These are phyloP conservation scores for Epichloe brachyelytri DNA, from an alignment of 2,329 filamentous ascomycete genomes.

Conservation along the genomic window DNA sequence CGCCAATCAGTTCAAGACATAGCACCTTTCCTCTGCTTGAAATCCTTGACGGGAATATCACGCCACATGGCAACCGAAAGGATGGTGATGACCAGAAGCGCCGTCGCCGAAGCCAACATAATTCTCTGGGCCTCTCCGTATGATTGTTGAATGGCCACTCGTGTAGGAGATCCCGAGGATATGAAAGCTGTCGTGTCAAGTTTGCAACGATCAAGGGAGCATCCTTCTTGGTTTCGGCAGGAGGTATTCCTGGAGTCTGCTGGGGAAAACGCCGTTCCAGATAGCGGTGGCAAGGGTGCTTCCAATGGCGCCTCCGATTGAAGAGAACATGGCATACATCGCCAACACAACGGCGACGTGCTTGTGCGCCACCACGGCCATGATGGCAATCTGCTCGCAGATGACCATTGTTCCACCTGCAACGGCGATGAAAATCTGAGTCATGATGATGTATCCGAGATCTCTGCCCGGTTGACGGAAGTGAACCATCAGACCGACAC, in stretches of 20 bases:
- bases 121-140: background rate
- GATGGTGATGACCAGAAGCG: too few relatives aligned
- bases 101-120: background rate
- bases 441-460: conserved; percentile 36
- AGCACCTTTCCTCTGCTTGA: too few relatives aligned
- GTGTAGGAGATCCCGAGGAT: too few relatives aligned
- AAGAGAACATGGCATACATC: conserved; percentile 30
- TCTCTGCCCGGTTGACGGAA: conserved; percentile 25
- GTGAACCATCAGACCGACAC: conserved; percentile 28
- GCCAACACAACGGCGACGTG: conserved; percentile 38
- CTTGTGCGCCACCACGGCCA: conserved; percentile 40
- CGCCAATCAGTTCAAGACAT: too few relatives aligned
- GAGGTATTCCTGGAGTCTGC: background rate
- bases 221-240: too few relatives aligned
- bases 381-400: conserved; percentile 43
- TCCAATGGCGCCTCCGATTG: conserved; percentile 32
- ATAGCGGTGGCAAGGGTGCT: conserved; percentile 28
- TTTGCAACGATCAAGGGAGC: too few relatives aligned
- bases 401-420: conserved; percentile 41
- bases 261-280: conserved; percentile 28
- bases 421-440: conserved; percentile 40
- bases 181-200: too few relatives aligned
- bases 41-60: too few relatives aligned
- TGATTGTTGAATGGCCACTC: too few relatives aligned
- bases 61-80: too few relatives aligned